Base-by-base conservation (phyloP, 108 stramenopile genomes). In the Stephanodiscus triporus region DNA sequence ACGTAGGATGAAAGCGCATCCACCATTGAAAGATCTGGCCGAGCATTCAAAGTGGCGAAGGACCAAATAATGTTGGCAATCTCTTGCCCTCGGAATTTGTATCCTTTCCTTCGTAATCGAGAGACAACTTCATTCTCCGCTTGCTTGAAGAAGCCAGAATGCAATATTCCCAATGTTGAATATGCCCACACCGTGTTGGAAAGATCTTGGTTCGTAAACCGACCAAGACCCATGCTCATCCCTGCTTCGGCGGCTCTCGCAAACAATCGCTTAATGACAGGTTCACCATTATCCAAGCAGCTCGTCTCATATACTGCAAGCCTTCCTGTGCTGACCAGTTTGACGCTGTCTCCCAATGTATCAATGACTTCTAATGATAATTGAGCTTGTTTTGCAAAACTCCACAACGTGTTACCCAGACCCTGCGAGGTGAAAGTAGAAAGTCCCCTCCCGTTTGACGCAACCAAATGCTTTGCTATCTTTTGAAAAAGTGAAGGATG, bases 201-300 rank as follows among this genome's bases (percentile, higher is more conserved):
- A 17, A 93, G 27, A 81, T 91, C 91, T 81, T 93, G 92, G 27
- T 87, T 80, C 54, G 76, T 87, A 47, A 87, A 77, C 77, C 76
- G 27, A 68, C 67, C 67, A 85, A 70, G 57, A 68, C 81, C 88
- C 72, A 82, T 51, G 0, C 54, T 53, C 17, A 90, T 42, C 23
- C 77, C 78, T 24, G 80, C 82, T 60, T 89, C 86, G 0, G 90
- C 91, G 20, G 89, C 81, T 14, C 47, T 63, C 53, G 34, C 49
- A 66, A 89, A 91, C 13, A 94, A 68, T 47, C 77, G 71, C 53
- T 84, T 86, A 29, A 91, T 55, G 24, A 88, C 71, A 34, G 63
- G 53, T 71, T 95, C 93, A 0, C 93, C 91, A 45, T 92, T 73
- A 67, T 95, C 93, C 30, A 92, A 27, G 57, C 83, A 89, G 47